Evolutionary conservation across 2,329 filamentous ascomycete genomes (phyloP).

Genomic region (Pseudogymnoascus sp.): DNA sequence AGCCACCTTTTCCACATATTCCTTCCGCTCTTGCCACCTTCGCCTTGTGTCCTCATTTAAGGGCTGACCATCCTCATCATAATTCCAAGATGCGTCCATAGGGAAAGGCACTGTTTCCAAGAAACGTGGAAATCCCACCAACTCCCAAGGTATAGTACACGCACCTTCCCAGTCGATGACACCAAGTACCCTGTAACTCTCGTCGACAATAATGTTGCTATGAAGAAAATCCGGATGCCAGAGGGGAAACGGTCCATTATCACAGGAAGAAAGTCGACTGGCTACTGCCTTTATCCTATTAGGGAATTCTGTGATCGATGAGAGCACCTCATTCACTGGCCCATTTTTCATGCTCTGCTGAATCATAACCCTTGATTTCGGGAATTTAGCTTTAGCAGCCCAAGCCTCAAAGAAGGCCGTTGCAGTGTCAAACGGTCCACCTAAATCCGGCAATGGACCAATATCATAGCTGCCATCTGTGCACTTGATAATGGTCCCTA

Average conservation of each 20-base stretch:
- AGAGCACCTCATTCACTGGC: conserved; percentile 17
- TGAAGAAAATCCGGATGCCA: conserved; percentile 28
- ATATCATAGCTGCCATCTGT: neutral
- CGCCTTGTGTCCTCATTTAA: neutral
- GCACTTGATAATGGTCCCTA: neutral
- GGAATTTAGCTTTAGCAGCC: conserved; percentile 19
- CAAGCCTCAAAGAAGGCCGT: conserved; percentile 21
- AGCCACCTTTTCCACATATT: neutral
- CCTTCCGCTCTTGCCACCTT: neutral
- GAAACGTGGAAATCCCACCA: conserved; percentile 9
- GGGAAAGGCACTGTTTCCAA: conserved; percentile 5
- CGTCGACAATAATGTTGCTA: conserved; percentile 29
- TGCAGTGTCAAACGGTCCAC: conserved; percentile 22
- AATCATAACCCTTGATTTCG: neutral
- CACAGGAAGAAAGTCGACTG: conserved; percentile 8
- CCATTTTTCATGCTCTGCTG: conserved; percentile 15
- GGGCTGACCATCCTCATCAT: neutral
- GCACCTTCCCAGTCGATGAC: conserved; percentile 31
- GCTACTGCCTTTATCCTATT: conserved; percentile 9
- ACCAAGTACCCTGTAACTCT: conserved; percentile 22
- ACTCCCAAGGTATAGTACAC: conserved; percentile 11
- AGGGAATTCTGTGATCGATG: conserved; percentile 15
- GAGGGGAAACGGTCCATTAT: conserved; percentile 29
- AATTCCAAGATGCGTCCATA: conserved; percentile 14
- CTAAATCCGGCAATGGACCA: conserved; percentile 19